Conservation (phyloP, 441 rosid genomes). For the Lepidium campestre region DNA sequence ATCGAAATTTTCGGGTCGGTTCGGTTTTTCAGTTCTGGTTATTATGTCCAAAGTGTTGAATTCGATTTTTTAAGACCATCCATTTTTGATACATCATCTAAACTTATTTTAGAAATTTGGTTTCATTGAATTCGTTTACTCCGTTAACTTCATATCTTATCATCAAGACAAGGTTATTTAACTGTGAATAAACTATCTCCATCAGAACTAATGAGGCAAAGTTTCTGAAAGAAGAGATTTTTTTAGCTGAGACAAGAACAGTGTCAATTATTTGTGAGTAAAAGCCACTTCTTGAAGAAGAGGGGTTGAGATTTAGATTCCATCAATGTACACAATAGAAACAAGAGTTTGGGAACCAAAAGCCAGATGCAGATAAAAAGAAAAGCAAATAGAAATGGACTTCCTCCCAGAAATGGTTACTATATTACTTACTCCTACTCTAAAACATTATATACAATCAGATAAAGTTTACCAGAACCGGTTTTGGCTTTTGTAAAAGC, state of each 20-base stretch:
- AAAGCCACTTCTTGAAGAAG: slow-evolving; percentile 8
- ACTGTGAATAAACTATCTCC: not conserved
- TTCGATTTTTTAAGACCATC: too few species aligned
- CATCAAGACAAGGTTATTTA: too few species aligned
- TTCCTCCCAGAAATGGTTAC: slow-evolving; percentile 18
- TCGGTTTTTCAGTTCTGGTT: too few species aligned
- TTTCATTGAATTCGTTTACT: too few species aligned
- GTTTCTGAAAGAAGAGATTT: not conserved
- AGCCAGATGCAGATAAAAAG: slow-evolving; percentile 22
- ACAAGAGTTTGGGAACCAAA: slow-evolving; percentile 22
- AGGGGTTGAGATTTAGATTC: not conserved
- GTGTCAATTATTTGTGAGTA: not conserved
- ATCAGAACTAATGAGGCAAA: not conserved
- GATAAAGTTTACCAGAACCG: slow-evolving; percentile 22
- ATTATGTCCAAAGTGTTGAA: too few species aligned
- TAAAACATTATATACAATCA: slow-evolving; percentile 21
- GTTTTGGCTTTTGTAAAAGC: slow-evolving; percentile 9
- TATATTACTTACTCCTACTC: slow-evolving; percentile 21
- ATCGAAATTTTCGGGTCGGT: too few species aligned
- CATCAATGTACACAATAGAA: slow-evolving; percentile 12
- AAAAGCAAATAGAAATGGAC: slow-evolving; percentile 26
- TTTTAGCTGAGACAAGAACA: not conserved
- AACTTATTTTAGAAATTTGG: too few species aligned
- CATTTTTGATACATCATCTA: too few species aligned
- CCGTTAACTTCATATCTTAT: too few species aligned